Conservation (phyloP, 805 yeast species). For the Millerago galiae region DNA sequence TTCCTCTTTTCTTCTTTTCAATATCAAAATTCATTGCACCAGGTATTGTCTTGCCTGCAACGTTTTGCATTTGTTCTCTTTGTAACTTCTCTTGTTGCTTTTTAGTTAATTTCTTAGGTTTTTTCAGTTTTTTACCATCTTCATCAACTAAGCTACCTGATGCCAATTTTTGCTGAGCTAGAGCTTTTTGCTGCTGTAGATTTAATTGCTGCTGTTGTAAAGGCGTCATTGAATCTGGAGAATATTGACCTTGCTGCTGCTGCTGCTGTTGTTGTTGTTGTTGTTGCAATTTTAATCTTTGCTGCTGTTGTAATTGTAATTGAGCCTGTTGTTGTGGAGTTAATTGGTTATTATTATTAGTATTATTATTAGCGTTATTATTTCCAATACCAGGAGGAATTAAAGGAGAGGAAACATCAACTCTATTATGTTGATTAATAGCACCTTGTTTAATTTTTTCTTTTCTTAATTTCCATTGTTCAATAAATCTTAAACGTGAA, state of each 20-base stretch:
- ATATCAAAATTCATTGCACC: slow-evolving; percentile 11
- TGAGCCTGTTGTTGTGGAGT: slow-evolving; percentile 26
- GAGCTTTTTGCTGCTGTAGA: slow-evolving; percentile 20
- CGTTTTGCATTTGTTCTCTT: slow-evolving; percentile 6
- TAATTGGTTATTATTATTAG: background rate
- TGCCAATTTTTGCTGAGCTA: slow-evolving; percentile 23
- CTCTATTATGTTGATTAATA: slow-evolving; percentile 16
- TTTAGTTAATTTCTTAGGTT: slow-evolving; percentile 15
- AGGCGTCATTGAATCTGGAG: background rate
- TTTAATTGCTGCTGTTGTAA: slow-evolving; percentile 16
- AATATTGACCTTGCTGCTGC: slow-evolving; percentile 19
- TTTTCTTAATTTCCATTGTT: slow-evolving; percentile 70
- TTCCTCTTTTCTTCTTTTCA: slow-evolving; percentile 24
- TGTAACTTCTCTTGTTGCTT: slow-evolving; percentile 12
- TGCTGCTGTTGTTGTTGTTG: slow-evolving; percentile 21
- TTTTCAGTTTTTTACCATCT: slow-evolving; percentile 16
- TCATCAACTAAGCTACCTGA: slow-evolving; percentile 10
- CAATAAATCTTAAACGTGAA: slow-evolving; percentile 81
- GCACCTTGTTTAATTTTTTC: slow-evolving; percentile 45
- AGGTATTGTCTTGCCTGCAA: slow-evolving; percentile 26
- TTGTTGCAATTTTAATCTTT: slow-evolving; percentile 14
- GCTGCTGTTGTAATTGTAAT: slow-evolving; percentile 26
- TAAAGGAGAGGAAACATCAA: slow-evolving; percentile 3
- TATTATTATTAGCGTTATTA: background rate
- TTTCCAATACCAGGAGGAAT: slow-evolving; percentile 5